Percentiles rank a stretch among this genome's conserved stretches.
Evolutionary conservation across 352 stramenopile genomes (phyloP).

Genomic region (Globisporangium recalcitrans): DNA sequence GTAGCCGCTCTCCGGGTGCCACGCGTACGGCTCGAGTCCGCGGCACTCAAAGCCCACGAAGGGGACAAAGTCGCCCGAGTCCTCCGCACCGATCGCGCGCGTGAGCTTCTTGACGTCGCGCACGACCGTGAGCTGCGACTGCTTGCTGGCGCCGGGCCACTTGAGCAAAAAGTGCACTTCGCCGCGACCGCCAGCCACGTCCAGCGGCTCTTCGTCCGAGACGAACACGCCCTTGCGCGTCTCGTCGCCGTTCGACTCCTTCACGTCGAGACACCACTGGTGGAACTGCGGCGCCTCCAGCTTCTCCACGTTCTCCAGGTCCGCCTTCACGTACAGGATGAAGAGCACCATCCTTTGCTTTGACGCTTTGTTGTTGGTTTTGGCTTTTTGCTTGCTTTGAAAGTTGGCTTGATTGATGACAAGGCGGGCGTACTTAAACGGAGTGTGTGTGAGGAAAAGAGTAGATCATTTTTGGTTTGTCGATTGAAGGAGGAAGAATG

Average conservation of each 20-base stretch:
- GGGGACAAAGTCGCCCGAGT: constrained; percentile 74
- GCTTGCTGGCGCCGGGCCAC: constrained; percentile 80
- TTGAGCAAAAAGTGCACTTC: constrained; percentile 83
- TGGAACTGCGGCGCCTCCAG: constrained; percentile 59
- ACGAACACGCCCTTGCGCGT: constrained; percentile 73
- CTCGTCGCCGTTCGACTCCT: constrained; percentile 75
- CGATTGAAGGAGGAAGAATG: not conserved
- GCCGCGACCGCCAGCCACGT: constrained; percentile 68
- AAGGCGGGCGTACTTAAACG: not conserved
- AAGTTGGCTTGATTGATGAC: too few species aligned
- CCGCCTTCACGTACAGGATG: constrained; percentile 84
- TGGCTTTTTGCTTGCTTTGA: not conserved
- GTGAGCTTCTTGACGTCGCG: constrained; percentile 86
- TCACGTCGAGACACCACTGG: constrained; percentile 83
- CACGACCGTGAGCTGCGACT: constrained; percentile 76
- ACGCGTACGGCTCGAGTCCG: constrained; percentile 74
- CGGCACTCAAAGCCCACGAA: constrained; percentile 86
- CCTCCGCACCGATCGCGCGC: constrained; percentile 41
- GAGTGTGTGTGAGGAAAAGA: too few species aligned
- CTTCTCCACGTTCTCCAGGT: constrained; percentile 83
- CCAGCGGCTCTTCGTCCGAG: constrained; percentile 70
- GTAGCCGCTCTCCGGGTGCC: constrained; percentile 78
- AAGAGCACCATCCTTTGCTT: constrained; percentile 64
- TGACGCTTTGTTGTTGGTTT: not conserved
- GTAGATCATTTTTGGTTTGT: not conserved